Percentiles rank a stretch among this genome's conserved stretches.
Conservation (phyloP, 2,329 filamentous ascomycete species). For the Ceratocystis destructans region DNA sequence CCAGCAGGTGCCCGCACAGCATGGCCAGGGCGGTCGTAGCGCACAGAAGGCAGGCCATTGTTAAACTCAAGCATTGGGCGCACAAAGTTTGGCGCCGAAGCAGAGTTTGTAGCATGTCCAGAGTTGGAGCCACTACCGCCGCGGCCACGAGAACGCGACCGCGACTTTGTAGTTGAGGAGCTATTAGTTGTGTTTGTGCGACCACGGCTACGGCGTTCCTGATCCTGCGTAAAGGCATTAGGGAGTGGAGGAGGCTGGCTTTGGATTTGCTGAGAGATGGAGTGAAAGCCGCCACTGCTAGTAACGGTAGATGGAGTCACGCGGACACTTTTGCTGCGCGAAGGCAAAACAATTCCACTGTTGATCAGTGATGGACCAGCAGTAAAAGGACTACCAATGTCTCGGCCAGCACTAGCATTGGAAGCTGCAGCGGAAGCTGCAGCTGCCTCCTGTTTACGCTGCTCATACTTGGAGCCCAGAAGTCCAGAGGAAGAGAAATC, state of each 20-base stretch:
- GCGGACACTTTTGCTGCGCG: conserved; percentile 13
- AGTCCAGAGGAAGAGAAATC: conserved; percentile 40
- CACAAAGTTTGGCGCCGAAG: conserved; percentile 6
- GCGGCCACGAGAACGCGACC: conserved; percentile 24
- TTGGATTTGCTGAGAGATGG: conserved; percentile 14
- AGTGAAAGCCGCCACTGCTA: conserved; percentile 12
- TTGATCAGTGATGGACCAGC: conserved; percentile 46
- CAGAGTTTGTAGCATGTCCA: conserved; percentile 18
- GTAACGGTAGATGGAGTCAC: background rate
- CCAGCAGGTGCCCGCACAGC: conserved; percentile 31
- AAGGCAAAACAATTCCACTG: conserved; percentile 21
- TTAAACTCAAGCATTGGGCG: conserved; percentile 47
- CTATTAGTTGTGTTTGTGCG: conserved; percentile 8
- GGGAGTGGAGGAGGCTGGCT: conserved; percentile 5
- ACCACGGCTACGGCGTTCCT: conserved; percentile 11
- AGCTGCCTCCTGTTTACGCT: conserved; percentile 30
- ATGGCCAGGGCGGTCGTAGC: conserved; percentile 39
- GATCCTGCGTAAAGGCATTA: conserved; percentile 15
- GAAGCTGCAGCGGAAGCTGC: conserved; percentile 15
- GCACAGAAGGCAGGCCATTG: conserved; percentile 48
- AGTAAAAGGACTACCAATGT: conserved; percentile 34
- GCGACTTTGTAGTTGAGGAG: conserved; percentile 11
- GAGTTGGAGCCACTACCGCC: conserved; percentile 20
- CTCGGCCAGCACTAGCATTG: conserved; percentile 26
- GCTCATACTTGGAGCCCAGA: conserved; percentile 37